Conservation (phyloP, 225 moss, liverwort and hornwort genomes). For the Lunularia cruciata region DNA sequence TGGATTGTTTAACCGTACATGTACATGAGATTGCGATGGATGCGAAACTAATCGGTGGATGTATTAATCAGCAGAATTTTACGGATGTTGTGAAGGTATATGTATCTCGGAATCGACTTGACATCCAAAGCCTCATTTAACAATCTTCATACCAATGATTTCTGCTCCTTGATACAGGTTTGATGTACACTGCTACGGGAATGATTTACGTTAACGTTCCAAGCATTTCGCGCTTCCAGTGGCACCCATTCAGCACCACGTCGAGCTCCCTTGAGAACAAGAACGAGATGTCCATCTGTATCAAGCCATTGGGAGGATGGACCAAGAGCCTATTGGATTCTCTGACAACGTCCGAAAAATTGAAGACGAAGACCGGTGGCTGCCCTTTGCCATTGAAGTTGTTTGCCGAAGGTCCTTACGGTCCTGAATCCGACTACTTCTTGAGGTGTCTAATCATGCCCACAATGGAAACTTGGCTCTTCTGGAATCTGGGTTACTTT, state of each 20-base stretch:
- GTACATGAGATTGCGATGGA: too few relatives aligned
- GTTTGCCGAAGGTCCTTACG: conserved; percentile 59
- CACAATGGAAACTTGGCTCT: too few relatives aligned
- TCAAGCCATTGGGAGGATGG: conserved; percentile 70
- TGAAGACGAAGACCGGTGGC: neutral
- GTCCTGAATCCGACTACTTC: conserved; percentile 47
- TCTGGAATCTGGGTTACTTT: too few relatives aligned
- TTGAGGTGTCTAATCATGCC: neutral
- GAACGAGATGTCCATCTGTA: conserved; percentile 46
- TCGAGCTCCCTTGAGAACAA: conserved; percentile 53
- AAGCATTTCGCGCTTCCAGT: conserved; percentile 52
- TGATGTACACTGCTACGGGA: conserved; percentile 50
- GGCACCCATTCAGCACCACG: conserved; percentile 67
- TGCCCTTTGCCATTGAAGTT: conserved; percentile 38
- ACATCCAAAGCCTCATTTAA: too few relatives aligned
- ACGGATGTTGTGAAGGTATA: too few relatives aligned
- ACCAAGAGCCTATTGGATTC: conserved; percentile 29
- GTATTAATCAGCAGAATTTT: too few relatives aligned
- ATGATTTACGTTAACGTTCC: conserved; percentile 58
- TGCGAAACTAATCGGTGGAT: too few relatives aligned
- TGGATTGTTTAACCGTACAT: neutral
- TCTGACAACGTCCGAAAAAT: neutral
- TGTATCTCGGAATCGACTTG: too few relatives aligned
- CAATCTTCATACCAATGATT: too few relatives aligned
- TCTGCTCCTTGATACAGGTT: conserved; percentile 38